Base-by-base conservation (phyloP, 352 stramenopile genomes). In the Pythium pyrilobum region DNA sequence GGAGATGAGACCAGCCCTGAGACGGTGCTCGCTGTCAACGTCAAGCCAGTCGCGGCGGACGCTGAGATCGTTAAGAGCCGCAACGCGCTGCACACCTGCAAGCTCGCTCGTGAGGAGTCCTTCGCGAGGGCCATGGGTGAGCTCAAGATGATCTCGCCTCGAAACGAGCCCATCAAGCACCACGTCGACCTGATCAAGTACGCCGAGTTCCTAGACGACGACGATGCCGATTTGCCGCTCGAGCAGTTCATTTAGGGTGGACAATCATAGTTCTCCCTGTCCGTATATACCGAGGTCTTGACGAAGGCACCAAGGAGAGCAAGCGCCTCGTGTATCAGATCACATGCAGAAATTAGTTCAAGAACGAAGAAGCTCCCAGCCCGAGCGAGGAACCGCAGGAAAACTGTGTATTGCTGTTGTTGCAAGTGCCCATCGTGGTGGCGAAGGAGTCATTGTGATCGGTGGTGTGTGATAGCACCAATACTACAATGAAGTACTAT, bases 151-250 rank as follows among this genome's bases (percentile, higher is more conserved):
- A 82, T 92, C 39, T 89, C 81, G 47, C 81, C 79, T 31, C 78
- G 81, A 52, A 74, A 89, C 64, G 66, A 84, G 50, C 81, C 81
- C 27, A 75, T 92, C 59, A 84, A 85, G 64, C 76, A 87, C 54
- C 75, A 77, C 57, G 67, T 92, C 33, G 81, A 92, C 54, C 54
- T 92, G 40, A 92, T 92, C 72, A 87, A 92, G 75, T 89, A 89
- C 57, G 81, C 81, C 20, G 81, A 87, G 58, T 71, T 87, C 53
- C 73, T 92, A 8, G 45, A 89, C 61, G 60, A 81, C 52, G 73
- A 50, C 28, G 44, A 45, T 10, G 18, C 44, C 10, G 85, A 48
- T 31, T 69, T 37, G 59, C 67, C 67, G 20, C 71, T 75, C 47
- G 73, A 84, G 48, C 65, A 75, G 59, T 85, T 72, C 74, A 76